Conservation (phyloP, 805 yeast species). For the Candida orba region DNA sequence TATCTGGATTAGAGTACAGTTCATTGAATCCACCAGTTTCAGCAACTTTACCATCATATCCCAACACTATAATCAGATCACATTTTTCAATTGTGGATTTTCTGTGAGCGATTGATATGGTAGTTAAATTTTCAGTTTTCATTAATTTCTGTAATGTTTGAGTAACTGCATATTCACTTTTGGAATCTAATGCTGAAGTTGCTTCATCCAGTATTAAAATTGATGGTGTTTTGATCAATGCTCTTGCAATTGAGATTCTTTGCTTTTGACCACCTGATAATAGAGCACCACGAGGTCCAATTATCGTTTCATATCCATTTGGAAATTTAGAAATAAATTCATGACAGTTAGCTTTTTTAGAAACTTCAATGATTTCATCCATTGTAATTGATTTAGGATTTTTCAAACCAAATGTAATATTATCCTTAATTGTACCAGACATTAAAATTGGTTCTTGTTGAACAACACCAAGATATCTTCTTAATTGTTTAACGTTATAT, state of each 20-base stretch:
- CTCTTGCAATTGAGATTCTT: conserved; percentile 81
- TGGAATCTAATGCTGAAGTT: conserved; percentile 79
- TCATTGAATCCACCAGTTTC: conserved; percentile 63
- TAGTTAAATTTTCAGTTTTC: conserved; percentile 56
- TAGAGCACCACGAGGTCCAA: conserved; percentile 60
- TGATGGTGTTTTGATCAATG: conserved; percentile 68
- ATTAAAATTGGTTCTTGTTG: conserved; percentile 73
- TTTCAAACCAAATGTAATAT: conserved; percentile 59
- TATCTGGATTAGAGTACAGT: conserved; percentile 40
- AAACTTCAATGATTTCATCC: conserved; percentile 36
- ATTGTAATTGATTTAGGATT: conserved; percentile 39
- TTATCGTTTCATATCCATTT: conserved; percentile 53
- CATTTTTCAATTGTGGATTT: conserved; percentile 85
- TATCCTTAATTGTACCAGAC: conserved; percentile 76
- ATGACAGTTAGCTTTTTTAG: conserved; percentile 48
- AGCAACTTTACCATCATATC: conserved; percentile 71
- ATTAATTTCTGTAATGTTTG: conserved; percentile 62
- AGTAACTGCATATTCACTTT: conserved; percentile 70
- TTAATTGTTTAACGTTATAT: conserved; percentile 43
- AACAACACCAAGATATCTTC: conserved; percentile 62
- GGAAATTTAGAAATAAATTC: conserved; percentile 56
- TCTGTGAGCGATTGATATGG: conserved; percentile 90
- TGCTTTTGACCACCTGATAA: conserved; percentile 95
- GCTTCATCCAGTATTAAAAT: conserved; percentile 78
- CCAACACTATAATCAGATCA: conserved; percentile 76